phyloP scores from a whole-genome alignment of 2,329 filamentous ascomycete genomes.

The Fusarium keratoplasticum region DNA sequence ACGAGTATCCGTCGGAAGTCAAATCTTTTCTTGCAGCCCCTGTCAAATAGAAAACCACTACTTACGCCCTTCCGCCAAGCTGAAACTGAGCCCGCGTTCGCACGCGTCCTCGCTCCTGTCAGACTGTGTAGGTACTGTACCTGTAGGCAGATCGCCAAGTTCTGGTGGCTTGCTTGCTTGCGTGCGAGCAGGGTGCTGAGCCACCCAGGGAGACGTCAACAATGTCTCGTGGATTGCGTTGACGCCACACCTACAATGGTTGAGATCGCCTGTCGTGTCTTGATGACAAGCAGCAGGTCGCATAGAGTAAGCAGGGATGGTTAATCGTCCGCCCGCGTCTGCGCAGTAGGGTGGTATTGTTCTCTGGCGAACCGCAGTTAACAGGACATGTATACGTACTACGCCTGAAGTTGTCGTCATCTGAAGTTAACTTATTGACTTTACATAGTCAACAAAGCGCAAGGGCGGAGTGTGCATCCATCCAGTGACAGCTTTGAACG shows the following conservation, averaged over 20 bases:
- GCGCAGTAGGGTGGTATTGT: neutral
- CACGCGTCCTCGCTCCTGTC: neutral
- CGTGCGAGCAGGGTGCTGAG: conserved; percentile 31
- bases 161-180: conserved; percentile 18
- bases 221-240: conserved; percentile 22
- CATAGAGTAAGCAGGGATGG: conserved; percentile 2
- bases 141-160: neutral
- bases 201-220: conserved; percentile 40
- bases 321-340: neutral
- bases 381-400: neutral
- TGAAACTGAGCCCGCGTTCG: neutral
- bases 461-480: neutral
- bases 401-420: neutral
- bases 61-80: neutral
- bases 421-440: neutral
- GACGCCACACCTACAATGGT: conserved; percentile 6
- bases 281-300: neutral
- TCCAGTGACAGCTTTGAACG: neutral
- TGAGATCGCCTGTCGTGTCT: neutral
- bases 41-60: neutral
- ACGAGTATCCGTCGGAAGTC: neutral
- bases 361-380: neutral
- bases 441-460: neutral
- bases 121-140: neutral
- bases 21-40: neutral